Percentiles rank a stretch among this genome's conserved stretches.
Evolutionary conservation across 768 basidiomycete species (phyloP).

Genomic region (Rhizopogon roseolus): DNA sequence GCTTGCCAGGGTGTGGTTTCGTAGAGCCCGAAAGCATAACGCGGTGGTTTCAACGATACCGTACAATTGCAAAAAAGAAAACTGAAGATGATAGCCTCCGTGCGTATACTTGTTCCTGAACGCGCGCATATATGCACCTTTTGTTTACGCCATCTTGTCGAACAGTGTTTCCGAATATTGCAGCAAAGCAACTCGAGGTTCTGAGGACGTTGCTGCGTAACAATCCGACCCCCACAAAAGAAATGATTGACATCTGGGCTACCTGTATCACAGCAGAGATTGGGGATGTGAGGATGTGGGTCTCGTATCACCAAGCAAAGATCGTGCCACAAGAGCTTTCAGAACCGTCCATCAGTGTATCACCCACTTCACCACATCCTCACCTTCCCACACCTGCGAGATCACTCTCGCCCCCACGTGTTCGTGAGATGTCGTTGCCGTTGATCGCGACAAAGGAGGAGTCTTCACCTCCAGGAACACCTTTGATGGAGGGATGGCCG

Average conservation of each 20-base stretch:
- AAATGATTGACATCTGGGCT: conserved; percentile 24
- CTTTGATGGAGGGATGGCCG: neutral
- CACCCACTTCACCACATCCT: conserved; percentile 14
- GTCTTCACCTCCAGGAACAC: neutral
- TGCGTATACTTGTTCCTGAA: conserved; percentile 8
- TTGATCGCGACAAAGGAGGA: conserved; percentile 26
- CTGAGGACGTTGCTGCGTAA: conserved; percentile 16
- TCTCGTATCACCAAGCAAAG: conserved; percentile 24
- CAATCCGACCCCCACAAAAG: conserved; percentile 10
- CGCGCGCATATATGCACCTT: neutral
- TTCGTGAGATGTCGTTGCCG: conserved; percentile 19
- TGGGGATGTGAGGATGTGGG: conserved; percentile 18
- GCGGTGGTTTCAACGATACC: conserved; percentile 17
- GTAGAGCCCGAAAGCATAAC: neutral
- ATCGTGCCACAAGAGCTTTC: neutral
- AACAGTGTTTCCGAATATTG: conserved; percentile 24
- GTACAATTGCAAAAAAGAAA: neutral
- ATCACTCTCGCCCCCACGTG: conserved; percentile 15
- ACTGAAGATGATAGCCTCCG: conserved; percentile 22
- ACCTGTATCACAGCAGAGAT: conserved; percentile 13
- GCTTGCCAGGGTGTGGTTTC: neutral
- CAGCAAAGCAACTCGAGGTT: conserved; percentile 15
- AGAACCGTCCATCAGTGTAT: conserved; percentile 6
- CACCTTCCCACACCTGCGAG: conserved; percentile 26
- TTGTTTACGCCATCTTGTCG: neutral